Percentiles rank a stretch among this genome's conserved stretches.
phyloP scores from a whole-genome alignment of 2,329 filamentous ascomycete species.

The Venturiaceae sp. region DNA sequence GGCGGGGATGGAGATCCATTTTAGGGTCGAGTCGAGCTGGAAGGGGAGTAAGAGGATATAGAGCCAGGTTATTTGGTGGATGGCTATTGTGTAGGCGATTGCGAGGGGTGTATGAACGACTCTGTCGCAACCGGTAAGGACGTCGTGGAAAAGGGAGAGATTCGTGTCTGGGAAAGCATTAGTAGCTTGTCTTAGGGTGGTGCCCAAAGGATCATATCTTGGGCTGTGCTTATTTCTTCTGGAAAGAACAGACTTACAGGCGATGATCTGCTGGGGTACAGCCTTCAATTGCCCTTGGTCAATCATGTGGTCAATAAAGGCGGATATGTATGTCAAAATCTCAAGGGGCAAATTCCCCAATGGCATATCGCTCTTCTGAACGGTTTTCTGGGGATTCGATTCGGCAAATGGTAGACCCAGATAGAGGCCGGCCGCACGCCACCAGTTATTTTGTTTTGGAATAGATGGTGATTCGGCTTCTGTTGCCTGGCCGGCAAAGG shows the following conservation, averaged over 20 bases:
- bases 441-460: slow-evolving; percentile 35
- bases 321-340: slow-evolving; percentile 62
- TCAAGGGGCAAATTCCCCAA: slow-evolving; percentile 78
- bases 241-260: slow-evolving; percentile 32
- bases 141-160: no score
- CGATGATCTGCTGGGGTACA: slow-evolving; percentile 49
- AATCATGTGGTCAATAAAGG: slow-evolving; percentile 55
- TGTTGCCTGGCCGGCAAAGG: slow-evolving; percentile 56
- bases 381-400: slow-evolving; percentile 66
- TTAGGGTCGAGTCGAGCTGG: slow-evolving; percentile 56
- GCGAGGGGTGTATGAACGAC: slow-evolving; percentile 76
- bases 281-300: slow-evolving; percentile 44
- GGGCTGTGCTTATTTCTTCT: no score
- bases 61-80: slow-evolving; percentile 77
- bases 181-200: no score
- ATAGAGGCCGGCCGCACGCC: slow-evolving; percentile 59
- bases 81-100: slow-evolving; percentile 73
- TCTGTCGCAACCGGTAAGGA: slow-evolving; percentile 62
- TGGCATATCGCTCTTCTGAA: slow-evolving; percentile 63
- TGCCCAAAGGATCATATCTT: no score
- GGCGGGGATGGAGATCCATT: slow-evolving; percentile 70
- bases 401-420: slow-evolving; percentile 67
- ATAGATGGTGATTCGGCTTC: slow-evolving; percentile 27
- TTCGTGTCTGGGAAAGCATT: no score
- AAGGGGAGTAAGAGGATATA: slow-evolving; percentile 76